Percentiles rank a stretch among this genome's conserved stretches.
Conservation (phyloP, 1,139 yeast genomes). For the Blastobotrys ciferrii region DNA sequence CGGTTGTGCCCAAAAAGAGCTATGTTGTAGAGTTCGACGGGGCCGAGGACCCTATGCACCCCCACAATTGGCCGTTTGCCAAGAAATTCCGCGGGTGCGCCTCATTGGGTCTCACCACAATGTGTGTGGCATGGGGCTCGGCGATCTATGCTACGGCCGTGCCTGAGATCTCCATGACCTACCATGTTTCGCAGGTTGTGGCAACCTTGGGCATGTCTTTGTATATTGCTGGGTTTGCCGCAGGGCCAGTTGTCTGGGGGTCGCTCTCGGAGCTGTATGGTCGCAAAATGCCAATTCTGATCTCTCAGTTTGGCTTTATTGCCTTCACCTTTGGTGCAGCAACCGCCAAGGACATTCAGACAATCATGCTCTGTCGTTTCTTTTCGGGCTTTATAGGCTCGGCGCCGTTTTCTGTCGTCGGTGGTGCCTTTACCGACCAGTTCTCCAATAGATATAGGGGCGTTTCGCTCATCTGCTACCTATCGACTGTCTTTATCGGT, state of each 20-base stretch:
- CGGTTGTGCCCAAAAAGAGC: not conserved
- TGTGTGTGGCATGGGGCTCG: slow-evolving; percentile 43
- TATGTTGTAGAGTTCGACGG: slow-evolving; percentile 47
- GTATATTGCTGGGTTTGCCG: slow-evolving; percentile 75
- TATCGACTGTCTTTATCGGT: slow-evolving; percentile 64
- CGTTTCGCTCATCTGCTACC: slow-evolving; percentile 57
- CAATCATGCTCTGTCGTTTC: slow-evolving; percentile 68
- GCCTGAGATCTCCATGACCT: slow-evolving; percentile 29
- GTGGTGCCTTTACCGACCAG: slow-evolving; percentile 76
- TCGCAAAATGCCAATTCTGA: slow-evolving; percentile 53
- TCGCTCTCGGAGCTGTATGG: slow-evolving; percentile 75
- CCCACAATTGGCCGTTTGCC: slow-evolving; percentile 45
- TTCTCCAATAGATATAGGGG: slow-evolving; percentile 64
- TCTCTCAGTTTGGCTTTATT: slow-evolving; percentile 53
- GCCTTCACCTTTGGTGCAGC: slow-evolving; percentile 69
- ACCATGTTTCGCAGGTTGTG: slow-evolving; percentile 31
- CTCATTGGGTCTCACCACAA: slow-evolving; percentile 39
- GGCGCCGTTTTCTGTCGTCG: slow-evolving; percentile 75
- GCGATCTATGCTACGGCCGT: slow-evolving; percentile 42
- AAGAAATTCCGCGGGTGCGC: slow-evolving; percentile 35
- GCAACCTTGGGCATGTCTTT: slow-evolving; percentile 58
- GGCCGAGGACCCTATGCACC: slow-evolving; percentile 48
- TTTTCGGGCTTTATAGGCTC: slow-evolving; percentile 76
- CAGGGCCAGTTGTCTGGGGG: slow-evolving; percentile 80
- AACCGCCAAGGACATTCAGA: slow-evolving; percentile 66